phyloP scores from a whole-genome alignment of 805 yeast species.

The Candida qinlingensis region DNA sequence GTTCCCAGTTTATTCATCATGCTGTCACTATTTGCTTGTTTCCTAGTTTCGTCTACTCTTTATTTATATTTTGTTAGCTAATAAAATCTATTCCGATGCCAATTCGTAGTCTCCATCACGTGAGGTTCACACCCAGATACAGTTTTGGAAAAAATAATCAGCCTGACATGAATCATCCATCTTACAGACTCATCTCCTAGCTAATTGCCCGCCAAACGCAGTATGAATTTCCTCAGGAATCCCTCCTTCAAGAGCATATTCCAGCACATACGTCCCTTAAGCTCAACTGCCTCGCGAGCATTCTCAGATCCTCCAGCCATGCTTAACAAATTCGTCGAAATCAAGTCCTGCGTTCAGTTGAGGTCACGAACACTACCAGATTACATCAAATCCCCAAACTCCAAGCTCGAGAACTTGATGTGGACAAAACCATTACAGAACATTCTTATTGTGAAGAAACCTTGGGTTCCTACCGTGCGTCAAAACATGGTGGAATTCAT shows the following conservation, averaged over 20 bases:
- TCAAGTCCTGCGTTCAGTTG: constrained; percentile 27
- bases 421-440: constrained; percentile 77
- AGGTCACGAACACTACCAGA: constrained; percentile 39
- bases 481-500: constrained; percentile 64
- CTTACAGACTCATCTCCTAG: too few relatives aligned
- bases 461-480: constrained; percentile 63
- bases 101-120: too few relatives aligned
- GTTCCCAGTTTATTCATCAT: too few relatives aligned
- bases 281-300: constrained; percentile 10
- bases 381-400: constrained; percentile 48
- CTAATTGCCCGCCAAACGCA: not conserved
- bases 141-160: too few relatives aligned
- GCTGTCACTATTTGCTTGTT: too few relatives aligned
- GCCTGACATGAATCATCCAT: too few relatives aligned
- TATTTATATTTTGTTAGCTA: too few relatives aligned
- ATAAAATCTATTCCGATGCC: too few relatives aligned
- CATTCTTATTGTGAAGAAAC: constrained; percentile 78
- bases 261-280: constrained; percentile 9
- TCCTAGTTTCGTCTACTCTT: too few relatives aligned
- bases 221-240: not conserved
- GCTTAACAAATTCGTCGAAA: constrained; percentile 24
- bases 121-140: too few relatives aligned
- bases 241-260: not conserved
- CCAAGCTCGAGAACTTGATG: constrained; percentile 54
- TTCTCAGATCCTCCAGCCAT: constrained; percentile 27